These are phyloP conservation scores for Exophiala spinifera DNA, from an alignment of 2,329 filamentous ascomycete species.

Conservation along the genomic window DNA sequence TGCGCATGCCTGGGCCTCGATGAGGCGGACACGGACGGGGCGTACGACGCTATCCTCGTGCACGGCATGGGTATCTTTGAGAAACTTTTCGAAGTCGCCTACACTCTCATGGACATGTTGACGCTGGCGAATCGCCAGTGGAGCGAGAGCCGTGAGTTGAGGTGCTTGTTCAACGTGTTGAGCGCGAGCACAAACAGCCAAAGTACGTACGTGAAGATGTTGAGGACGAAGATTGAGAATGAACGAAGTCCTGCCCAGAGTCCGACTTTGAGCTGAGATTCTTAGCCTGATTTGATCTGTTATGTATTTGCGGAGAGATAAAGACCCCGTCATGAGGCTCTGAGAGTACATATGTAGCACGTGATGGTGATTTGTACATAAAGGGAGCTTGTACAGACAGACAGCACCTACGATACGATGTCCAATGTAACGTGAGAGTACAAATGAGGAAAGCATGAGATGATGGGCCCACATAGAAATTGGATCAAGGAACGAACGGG, in stretches of 20 bases:
- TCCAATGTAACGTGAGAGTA: too few relatives aligned
- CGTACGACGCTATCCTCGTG: conserved; percentile 24
- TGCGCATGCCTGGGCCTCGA: conserved; percentile 35
- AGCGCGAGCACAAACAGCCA: conserved; percentile 28
- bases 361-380: too few relatives aligned
- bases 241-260: conserved; percentile 19
- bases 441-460: too few relatives aligned
- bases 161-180: conserved; percentile 26
- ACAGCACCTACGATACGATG: too few relatives aligned
- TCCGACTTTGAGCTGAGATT: conserved; percentile 4
- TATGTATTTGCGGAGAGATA: too few relatives aligned
- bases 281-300: too few relatives aligned
- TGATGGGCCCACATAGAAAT: too few relatives aligned
- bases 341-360: too few relatives aligned
- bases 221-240: conserved; percentile 27
- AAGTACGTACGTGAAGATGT: conserved; percentile 29
- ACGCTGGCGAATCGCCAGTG: conserved; percentile 28
- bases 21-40: conserved; percentile 4
- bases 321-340: too few relatives aligned
- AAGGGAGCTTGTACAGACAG: too few relatives aligned
- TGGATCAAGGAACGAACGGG: not conserved
- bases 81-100: conserved; percentile 27
- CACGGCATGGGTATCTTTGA: conserved; percentile 30
- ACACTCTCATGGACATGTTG: conserved; percentile 30
- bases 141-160: conserved; percentile 24